A percentile compares a stretch with the other conserved stretches of the same genome.
Evolutionary conservation across 176 grass and related monocot species (phyloP).

Genomic region (Poa pratensis): DNA sequence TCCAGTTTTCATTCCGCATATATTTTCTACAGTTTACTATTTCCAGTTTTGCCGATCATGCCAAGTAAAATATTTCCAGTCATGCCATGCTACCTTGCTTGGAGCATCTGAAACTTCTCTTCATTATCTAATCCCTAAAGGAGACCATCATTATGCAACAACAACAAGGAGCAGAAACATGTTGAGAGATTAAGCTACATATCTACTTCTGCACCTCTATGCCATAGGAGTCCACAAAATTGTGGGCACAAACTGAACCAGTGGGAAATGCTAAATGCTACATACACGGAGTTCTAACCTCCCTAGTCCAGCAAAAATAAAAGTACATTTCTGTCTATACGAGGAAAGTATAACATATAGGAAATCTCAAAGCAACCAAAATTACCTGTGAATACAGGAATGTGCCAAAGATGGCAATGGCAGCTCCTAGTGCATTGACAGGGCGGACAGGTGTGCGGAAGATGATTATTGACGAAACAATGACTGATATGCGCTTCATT

Average conservation of each 20-base stretch:
- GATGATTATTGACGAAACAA: constrained; percentile 93
- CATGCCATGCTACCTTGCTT: not conserved
- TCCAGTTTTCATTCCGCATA: not conserved
- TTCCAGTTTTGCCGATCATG: not conserved
- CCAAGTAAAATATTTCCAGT: constrained; percentile 1
- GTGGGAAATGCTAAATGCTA: constrained; percentile 16
- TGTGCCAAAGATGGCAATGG: constrained; percentile 92
- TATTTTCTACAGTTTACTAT: not conserved
- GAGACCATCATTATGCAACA: not conserved
- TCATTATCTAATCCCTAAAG: not conserved
- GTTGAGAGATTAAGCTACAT: not conserved
- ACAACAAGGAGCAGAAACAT: not conserved
- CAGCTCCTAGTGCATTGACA: constrained; percentile 87
- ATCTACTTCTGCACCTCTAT: constrained; percentile 15
- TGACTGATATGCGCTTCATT: constrained; percentile 97
- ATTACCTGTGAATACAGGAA: constrained; percentile 94
- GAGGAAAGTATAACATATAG: not conserved
- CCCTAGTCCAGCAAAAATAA: not conserved
- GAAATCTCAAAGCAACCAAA: constrained; percentile 38
- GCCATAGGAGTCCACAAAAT: not conserved
- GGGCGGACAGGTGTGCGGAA: constrained; percentile 87
- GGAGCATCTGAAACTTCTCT: constrained; percentile 6
- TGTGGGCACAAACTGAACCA: not conserved
- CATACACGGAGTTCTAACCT: not conserved
- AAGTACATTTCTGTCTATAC: not conserved